Evolutionary conservation across 306 rosid genomes (phyloP).

Genomic region (Vigna hirtella): DNA sequence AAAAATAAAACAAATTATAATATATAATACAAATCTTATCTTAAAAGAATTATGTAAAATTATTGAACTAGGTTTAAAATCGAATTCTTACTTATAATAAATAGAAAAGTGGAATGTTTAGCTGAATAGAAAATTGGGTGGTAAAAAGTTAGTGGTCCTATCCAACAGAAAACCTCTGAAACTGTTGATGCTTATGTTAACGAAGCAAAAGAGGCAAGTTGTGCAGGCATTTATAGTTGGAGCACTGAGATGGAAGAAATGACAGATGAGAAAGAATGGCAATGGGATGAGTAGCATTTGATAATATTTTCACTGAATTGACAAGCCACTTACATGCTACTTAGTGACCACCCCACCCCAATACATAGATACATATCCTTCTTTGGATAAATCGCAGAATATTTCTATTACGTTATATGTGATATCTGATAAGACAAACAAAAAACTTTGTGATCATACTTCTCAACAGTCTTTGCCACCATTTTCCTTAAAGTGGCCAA

Average conservation of each 20-base stretch:
- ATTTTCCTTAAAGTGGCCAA: constrained; percentile 53
- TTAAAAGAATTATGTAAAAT: no score
- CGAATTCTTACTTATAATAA: no score
- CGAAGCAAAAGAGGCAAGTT: neutral
- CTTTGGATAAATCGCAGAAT: constrained; percentile 46
- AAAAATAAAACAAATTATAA: no score
- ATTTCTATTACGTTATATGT: constrained; percentile 16
- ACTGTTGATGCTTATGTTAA: neutral
- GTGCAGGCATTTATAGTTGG: neutral
- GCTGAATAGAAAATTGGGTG: no score
- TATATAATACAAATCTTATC: no score
- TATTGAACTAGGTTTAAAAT: no score
- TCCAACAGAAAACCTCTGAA: constrained; percentile 26
- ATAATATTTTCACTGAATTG: constrained; percentile 37
- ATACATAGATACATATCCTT: neutral
- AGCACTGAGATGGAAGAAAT: constrained; percentile 33
- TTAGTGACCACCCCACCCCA: constrained; percentile 36
- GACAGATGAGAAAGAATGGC: constrained; percentile 27
- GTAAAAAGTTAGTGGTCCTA: no score
- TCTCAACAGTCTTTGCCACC: constrained; percentile 50
- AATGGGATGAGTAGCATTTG: constrained; percentile 38
- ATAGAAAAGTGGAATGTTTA: no score
- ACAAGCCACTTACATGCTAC: constrained; percentile 48
- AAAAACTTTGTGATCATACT: constrained; percentile 2
- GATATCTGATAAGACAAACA: constrained; percentile 45